Evolutionary conservation across 495 filamentous ascomycete species (phyloP).

Genomic region (Xylaria grammica): DNA sequence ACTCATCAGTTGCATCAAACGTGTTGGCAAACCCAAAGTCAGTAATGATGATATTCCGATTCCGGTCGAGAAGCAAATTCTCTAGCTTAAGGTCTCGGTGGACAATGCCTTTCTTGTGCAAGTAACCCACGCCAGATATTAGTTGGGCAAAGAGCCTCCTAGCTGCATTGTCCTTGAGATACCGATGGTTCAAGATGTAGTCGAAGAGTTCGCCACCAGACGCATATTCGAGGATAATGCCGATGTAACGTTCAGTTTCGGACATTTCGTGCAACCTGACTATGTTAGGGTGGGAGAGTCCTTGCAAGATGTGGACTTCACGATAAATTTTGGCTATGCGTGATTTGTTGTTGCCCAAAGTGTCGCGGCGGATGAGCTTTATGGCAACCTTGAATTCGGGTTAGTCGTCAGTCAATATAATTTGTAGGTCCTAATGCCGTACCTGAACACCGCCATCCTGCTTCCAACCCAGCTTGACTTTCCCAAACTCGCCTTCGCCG

Average conservation of each 20-base stretch:
- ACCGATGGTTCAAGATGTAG: constrained; percentile 95
- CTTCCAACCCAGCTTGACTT: constrained; percentile 99
- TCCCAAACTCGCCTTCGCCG: constrained; percentile 97
- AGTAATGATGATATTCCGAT: constrained; percentile 98
- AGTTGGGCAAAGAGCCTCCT: constrained; percentile 93
- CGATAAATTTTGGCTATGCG: constrained; percentile 96
- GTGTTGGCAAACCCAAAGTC: constrained; percentile 99
- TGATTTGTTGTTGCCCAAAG: constrained; percentile 81
- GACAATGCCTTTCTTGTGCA: constrained; percentile 99
- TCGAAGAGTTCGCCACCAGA: constrained; percentile 98
- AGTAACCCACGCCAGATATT: constrained; percentile 94
- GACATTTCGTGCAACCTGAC: constrained; percentile 98
- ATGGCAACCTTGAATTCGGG: constrained; percentile 77
- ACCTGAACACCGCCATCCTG: constrained; percentile 85
- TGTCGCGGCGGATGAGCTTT: constrained; percentile 94
- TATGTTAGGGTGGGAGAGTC: constrained; percentile 92
- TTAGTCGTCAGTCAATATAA: constrained; percentile 15
- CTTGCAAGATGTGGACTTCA: constrained; percentile 88
- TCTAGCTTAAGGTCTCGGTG: constrained; percentile 97
- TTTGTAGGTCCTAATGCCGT: constrained; percentile 27
- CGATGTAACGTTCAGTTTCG: constrained; percentile 93
- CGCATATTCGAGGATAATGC: constrained; percentile 97
- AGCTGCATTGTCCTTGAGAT: constrained; percentile 90
- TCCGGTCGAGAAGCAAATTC: constrained; percentile 92
- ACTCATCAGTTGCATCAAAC: constrained; percentile 86